phyloP scores from a whole-genome alignment of 2,329 filamentous ascomycete genomes.

The Cytospora chrysosperma region DNA sequence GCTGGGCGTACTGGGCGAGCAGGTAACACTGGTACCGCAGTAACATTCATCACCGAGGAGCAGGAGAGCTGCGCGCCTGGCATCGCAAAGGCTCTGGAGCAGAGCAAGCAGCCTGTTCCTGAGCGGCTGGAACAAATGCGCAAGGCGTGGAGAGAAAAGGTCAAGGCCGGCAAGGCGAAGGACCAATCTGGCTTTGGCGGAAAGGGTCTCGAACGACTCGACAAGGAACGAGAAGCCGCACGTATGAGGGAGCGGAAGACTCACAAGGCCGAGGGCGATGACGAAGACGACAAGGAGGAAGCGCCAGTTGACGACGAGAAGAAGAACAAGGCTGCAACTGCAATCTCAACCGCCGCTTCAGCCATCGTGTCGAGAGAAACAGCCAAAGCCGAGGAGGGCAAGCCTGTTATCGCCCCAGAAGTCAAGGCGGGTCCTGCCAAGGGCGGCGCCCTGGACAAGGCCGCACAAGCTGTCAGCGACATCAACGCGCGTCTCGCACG shows the following conservation, averaged over 20 bases:
- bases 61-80: conserved; percentile 89
- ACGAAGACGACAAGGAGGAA: conserved; percentile 70
- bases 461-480: conserved; percentile 83
- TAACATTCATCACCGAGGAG: conserved; percentile 89
- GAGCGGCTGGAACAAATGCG: conserved; percentile 65
- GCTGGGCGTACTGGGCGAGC: conserved; percentile 91
- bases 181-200: conserved; percentile 89
- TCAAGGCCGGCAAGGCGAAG: conserved; percentile 89
- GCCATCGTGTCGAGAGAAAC: conserved; percentile 54
- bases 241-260: conserved; percentile 83
- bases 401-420: conserved; percentile 31
- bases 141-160: conserved; percentile 79
- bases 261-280: conserved; percentile 82
- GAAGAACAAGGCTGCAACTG: conserved; percentile 64
- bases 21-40: conserved; percentile 89
- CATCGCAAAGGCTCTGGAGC: conserved; percentile 86
- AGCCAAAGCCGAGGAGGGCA: conserved; percentile 40
- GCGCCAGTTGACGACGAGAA: conserved; percentile 65
- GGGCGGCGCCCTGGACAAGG: conserved; percentile 71
- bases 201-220: conserved; percentile 87
- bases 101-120: conserved; percentile 83
- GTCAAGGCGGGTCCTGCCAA: conserved; percentile 43
- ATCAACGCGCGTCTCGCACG: conserved; percentile 90
- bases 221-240: conserved; percentile 85
- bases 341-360: conserved; percentile 62